These are phyloP conservation scores for Cymbidium sinense DNA, from an alignment of 106 monocot genomes.

Conservation along the genomic window DNA sequence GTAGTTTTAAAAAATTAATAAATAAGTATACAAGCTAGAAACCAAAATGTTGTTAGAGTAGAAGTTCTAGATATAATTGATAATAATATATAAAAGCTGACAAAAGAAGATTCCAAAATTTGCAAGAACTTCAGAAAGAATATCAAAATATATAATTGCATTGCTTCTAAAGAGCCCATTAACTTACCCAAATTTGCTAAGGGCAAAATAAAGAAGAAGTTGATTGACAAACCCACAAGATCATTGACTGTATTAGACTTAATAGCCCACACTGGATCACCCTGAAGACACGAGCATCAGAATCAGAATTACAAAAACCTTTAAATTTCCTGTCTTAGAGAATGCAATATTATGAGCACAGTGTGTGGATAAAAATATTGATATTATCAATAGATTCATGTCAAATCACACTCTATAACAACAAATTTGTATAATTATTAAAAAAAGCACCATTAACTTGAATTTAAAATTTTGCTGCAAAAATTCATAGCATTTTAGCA, in stretches of 20 bases:
- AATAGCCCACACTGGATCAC: slow-evolving; percentile 94
- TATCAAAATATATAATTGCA: background rate
- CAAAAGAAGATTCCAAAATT: background rate
- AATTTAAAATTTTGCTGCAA: background rate
- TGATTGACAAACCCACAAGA: slow-evolving; percentile 68
- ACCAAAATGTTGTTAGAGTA: no score
- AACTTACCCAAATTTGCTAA: slow-evolving; percentile 50
- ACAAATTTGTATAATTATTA: no score
- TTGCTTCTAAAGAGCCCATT: background rate
- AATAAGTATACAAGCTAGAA: no score
- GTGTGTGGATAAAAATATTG: background rate
- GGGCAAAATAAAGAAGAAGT: slow-evolving; percentile 88
- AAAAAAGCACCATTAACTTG: background rate
- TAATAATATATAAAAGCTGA: background rate
- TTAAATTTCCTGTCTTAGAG: background rate
- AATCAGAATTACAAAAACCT: background rate
- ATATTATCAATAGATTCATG: background rate
- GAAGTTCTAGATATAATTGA: background rate
- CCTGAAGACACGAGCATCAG: slow-evolving; percentile 28
- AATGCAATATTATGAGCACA: background rate
- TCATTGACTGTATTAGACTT: slow-evolving; percentile 51
- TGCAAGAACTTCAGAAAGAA: background rate
- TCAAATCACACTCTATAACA: background rate
- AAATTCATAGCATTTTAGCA: background rate
- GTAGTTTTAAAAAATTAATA: no score